Evolutionary conservation across 2,329 filamentous ascomycete species (phyloP).

Genomic region (Beauveria sp.): DNA sequence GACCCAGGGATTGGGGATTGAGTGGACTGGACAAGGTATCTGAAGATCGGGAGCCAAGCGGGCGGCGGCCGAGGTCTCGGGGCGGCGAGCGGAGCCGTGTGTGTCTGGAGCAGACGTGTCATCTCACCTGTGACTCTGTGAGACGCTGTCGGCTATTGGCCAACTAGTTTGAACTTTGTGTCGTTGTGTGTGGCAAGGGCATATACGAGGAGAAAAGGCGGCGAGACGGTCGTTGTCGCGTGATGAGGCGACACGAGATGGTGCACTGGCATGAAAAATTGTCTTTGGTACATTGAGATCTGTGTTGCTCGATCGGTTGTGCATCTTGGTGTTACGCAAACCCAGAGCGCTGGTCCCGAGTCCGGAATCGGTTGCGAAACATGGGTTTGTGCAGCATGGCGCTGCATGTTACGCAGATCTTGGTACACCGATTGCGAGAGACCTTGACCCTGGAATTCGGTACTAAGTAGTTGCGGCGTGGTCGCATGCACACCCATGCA

Average conservation of each 20-base stretch:
- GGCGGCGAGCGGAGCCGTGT: conserved; percentile 6
- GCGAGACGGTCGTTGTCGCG: neutral
- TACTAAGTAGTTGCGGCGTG: neutral
- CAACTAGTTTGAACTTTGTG: neutral
- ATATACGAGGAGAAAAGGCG: neutral
- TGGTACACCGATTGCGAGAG: neutral
- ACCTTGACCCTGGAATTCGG: neutral
- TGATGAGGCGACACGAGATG: neutral
- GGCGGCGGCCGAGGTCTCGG: conserved; percentile 9
- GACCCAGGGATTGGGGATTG: conserved; percentile 15
- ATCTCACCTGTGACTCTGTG: conserved; percentile 21
- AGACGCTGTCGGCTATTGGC: conserved; percentile 17
- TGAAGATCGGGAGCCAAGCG: conserved; percentile 11
- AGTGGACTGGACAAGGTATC: conserved; percentile 12
- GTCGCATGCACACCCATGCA: neutral
- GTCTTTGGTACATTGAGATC: neutral
- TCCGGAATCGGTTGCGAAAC: neutral
- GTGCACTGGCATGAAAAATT: neutral
- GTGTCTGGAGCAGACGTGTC: conserved; percentile 26
- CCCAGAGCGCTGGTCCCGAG: conserved; percentile 3
- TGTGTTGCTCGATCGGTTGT: conserved; percentile 2
- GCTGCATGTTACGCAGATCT: neutral
- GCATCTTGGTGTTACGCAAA: neutral
- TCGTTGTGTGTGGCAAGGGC: neutral
- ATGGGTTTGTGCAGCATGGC: neutral